Conservation (phyloP, 208 protist species). For the Acanthamoeba sp. region DNA sequence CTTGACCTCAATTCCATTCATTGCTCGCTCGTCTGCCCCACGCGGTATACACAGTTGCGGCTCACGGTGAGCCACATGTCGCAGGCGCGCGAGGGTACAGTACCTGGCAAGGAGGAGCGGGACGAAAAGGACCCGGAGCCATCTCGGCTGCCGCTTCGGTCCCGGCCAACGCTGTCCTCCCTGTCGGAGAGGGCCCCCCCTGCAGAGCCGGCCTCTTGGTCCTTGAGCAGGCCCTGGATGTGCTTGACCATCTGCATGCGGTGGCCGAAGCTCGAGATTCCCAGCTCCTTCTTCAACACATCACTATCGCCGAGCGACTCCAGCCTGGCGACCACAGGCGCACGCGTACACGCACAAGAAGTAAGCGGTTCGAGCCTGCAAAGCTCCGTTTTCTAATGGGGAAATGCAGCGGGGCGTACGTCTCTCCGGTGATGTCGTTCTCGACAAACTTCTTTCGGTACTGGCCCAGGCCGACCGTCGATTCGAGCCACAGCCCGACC, state of each 20-base stretch:
- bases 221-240: conserved; percentile 3
- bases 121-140: background rate
- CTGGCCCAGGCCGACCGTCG: conserved; percentile 1
- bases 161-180: background rate
- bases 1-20: background rate
- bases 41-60: too few species aligned
- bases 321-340: background rate
- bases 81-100: background rate
- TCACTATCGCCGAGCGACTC: background rate
- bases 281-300: conserved; percentile 23
- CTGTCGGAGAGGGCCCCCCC: background rate
- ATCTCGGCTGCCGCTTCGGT: background rate
- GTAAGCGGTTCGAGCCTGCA: too few species aligned
- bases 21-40: background rate
- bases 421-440: conserved; percentile 47
- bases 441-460: conserved; percentile 2
- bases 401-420: background rate
- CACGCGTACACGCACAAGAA: background rate
- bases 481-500: conserved; percentile 23
- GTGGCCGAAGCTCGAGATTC: conserved; percentile 10
- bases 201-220: background rate
- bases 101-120: background rate
- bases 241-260: conserved; percentile 12
- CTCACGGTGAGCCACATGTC: too few species aligned
- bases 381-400: too few species aligned